Evolutionary conservation across 2,329 filamentous ascomycete species (phyloP), one percentile per base, ranked within the genome.

Genomic region (Hypocreales sp.): DNA sequence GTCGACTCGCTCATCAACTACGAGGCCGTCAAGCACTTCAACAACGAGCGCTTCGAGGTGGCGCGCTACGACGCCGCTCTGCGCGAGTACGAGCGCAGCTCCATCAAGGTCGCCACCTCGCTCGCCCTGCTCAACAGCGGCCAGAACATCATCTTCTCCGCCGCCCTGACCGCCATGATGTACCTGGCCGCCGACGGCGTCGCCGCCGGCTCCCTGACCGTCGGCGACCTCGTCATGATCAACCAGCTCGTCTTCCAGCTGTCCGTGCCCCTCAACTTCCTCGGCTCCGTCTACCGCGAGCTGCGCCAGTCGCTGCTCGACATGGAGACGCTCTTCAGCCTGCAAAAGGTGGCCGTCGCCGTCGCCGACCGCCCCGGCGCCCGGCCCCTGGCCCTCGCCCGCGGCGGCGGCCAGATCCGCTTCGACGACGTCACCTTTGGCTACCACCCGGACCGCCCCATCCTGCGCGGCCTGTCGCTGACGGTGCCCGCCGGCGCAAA

Each of bases 231-330:
- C 18, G 90, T 98, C 47, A 92, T 98, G 82, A 83, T 98, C 40
- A 98, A 98, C 51, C 90, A 95, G 60, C 74, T 98, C 12, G 86
- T 98, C 32, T 98, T 98, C 56, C 90, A 98, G 55, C 74, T 98
- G 5, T 94, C 84, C 0, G 83, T 98, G 4, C 90, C 90, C 0
- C 67, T 98, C 33, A 98, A 98, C 61, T 98, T 98, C 53, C 63
- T 98, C 4, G 90, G 90, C n/a, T 92, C 84, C 10, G 87, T 98
- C 9, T 98, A 98, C 50, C 79, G 90, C 40, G 90, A 98, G 56
- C 67, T 98, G 29, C 71, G 90, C 30, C 90, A 98, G 56, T 93
- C 83, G 14, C 64, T 98, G 24, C 64, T 98, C 19, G 92, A 98
- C 49, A 98, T 98, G 90, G 90, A 95, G 55, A 95, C 90, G 0